A percentile compares a stretch with the other conserved stretches of the same genome.
Conservation (phyloP, 768 basidiomycete genomes). For the Leccinum longicurvipes region DNA sequence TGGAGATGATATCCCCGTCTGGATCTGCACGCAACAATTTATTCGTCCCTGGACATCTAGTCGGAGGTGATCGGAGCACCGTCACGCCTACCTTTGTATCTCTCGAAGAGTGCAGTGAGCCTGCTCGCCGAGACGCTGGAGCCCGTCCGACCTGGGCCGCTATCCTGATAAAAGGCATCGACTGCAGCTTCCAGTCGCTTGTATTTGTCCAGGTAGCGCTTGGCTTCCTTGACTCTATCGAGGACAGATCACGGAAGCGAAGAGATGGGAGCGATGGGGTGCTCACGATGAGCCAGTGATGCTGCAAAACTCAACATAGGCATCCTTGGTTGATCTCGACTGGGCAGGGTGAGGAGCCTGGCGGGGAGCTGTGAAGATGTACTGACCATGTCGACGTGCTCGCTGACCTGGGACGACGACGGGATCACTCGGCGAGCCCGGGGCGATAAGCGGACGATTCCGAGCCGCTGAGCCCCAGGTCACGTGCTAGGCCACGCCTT, state of each 20-base stretch:
- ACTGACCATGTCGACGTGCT: constrained; percentile 22
- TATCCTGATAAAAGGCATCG: constrained; percentile 66
- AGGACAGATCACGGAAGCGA: constrained; percentile 1
- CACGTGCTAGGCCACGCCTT: constrained; percentile 12
- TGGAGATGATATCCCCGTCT: constrained; percentile 59
- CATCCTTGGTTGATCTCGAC: constrained; percentile 38
- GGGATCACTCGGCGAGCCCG: constrained; percentile 1
- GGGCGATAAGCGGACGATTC: constrained; percentile 18
- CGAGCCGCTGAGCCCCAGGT: constrained; percentile 22
- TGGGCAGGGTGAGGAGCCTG: constrained; percentile 2
- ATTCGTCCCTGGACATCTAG: background rate
- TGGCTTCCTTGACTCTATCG: constrained; percentile 51
- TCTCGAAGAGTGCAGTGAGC: constrained; percentile 56
- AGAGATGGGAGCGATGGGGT: background rate
- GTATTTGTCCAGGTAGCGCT: constrained; percentile 65
- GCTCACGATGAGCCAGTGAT: constrained; percentile 74
- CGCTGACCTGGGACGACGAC: constrained; percentile 4
- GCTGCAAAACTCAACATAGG: constrained; percentile 55
- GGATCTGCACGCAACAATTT: constrained; percentile 40
- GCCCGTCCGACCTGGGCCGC: constrained; percentile 3
- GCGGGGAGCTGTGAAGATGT: background rate
- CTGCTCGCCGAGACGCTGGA: constrained; percentile 48
- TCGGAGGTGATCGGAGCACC: constrained; percentile 3
- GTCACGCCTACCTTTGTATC: constrained; percentile 55
- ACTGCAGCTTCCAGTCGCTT: constrained; percentile 69